Base-by-base conservation (phyloP, 148 eudicot species). In the Camellia sinensis region DNA sequence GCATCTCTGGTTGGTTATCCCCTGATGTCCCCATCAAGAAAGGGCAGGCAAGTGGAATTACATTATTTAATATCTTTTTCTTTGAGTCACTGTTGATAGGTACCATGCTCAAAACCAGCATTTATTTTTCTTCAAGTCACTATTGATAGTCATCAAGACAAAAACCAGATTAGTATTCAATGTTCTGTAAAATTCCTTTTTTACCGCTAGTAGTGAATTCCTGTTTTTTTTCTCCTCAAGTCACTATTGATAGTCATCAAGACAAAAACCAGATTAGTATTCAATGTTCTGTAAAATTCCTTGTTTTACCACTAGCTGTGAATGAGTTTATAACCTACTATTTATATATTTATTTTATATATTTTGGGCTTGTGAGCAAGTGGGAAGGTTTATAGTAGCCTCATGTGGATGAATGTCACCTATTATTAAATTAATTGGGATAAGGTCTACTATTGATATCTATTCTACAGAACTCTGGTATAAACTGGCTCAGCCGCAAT, bases 201-300 rank as follows among this genome's bases (percentile, higher is more conserved):
- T 60, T 60, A 60, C 56, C 1, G 56, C 56, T 53, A 53, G 56
- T 11, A 53, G 7, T 7, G 12, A 53, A 53, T 53, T 29, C 37
- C 37, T 29, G 37, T 29, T 29, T 29, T 29, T 1, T 29, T 29
- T 29, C 37, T 29, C 37, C 2, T 48, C 52, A 48, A 56, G 13
- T 56, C 60, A 8, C 60, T 56, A 44, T 44, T 69, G 21, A 69
- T 69, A 18, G 6, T 68, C 11, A 69, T 43, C 52, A 43, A 44
- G 19, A 69, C 44, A 46, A 69, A 37, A 67, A 67, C 70, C 18
- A 40, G 70, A 37, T 67, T 67, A 67, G 70, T 37, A 67, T 67
- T 40, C 70, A 67, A 67, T 4, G 11, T 41, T 37, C 46, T 48
- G 52, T 13, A 3, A 29, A 29, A 29, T 29, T 41, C 43, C 10